These are phyloP conservation scores for Sporothrix schenckii DNA, from an alignment of 2,329 filamentous ascomycete species.

Conservation along the genomic window DNA sequence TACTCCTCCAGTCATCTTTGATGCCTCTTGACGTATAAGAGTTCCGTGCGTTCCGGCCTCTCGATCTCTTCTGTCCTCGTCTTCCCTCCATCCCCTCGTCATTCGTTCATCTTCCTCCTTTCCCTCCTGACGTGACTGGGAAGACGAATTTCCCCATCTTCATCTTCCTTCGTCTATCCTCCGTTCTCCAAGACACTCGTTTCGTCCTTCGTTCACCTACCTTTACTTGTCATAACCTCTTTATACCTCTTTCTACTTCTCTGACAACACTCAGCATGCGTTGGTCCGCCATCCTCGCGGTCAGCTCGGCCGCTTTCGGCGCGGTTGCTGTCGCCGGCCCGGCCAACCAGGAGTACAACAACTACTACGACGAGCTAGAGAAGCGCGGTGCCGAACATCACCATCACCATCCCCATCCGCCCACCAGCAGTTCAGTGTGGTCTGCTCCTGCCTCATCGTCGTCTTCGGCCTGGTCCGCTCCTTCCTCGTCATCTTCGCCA, in stretches of 20 bases:
- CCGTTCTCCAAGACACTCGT: neutral
- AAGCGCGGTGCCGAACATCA: conserved; percentile 14
- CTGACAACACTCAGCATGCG: conserved; percentile 28
- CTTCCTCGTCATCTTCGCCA: neutral
- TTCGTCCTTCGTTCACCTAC: neutral
- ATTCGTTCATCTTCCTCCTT: conserved; percentile 1
- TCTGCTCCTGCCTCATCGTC: neutral
- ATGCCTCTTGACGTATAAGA: conserved; percentile 20
- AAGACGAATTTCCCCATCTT: no score
- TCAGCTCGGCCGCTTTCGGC: conserved; percentile 31
- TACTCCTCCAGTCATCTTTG: neutral
- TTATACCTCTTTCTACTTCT: neutral
- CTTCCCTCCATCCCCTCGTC: neutral
- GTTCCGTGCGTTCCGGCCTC: neutral
- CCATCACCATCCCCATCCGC: neutral
- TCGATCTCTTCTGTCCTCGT: neutral
- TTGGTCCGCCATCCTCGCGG: conserved; percentile 30
- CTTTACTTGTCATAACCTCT: neutral
- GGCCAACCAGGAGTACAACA: neutral
- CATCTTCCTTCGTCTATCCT: neutral
- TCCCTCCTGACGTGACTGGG: neutral
- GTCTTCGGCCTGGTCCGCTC: neutral
- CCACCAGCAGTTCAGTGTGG: no score
- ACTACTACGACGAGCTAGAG: neutral
- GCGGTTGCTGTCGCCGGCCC: conserved; percentile 30